Evolutionary conservation across 768 basidiomycete genomes (phyloP), one percentile per base, ranked within the genome.

Genomic region (Inosperma sp.): DNA sequence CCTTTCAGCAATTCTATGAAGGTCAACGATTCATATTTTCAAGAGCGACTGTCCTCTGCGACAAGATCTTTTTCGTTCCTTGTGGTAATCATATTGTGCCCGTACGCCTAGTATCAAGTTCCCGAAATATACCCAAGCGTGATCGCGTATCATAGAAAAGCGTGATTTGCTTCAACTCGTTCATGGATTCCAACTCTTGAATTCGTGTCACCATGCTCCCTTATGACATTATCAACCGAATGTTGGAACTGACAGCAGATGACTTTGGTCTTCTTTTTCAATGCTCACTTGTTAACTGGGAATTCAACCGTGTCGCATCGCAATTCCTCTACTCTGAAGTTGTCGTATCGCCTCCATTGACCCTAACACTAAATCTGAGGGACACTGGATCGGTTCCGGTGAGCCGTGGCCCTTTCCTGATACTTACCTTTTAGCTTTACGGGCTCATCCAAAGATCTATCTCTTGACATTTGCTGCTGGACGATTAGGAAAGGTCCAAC

Each of bases 281-380:
- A 7, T 79, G 73, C 56, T 62, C 76, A 30, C 60, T 79, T 12
- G 78, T 79, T 13, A 75, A 72, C 55, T 65, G 64, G 48, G 67
- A 69, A n/a, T 76, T 80, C 60, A 72, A 72, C 55, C 55, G 57
- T 29, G 72, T 68, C 7, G 73, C 78, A 7, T 72, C 77, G 12
- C 66, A 61, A 19, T 45, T 78, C 16, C 70, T 83, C 1, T 82
- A 82, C 53, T 57, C 61, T 13, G 60, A 62, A 16, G 72, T 81
- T 7, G 64, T 73, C n/a, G 57, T 78, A 34, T 67, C 72, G 3
- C 75, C 76, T 21, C 59, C 56, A 12, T 67, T 66, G 36, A 57
- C 48, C 27, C 60, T 53, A 17, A 59, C 63, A 13, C 62, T 75
- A 9, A 63, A 74, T 56, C 54, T 76, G 52, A 68, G 65, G 55